Base-by-base conservation (phyloP, 2,329 filamentous ascomycete species). In the Microdochium trichocladiopsis region DNA sequence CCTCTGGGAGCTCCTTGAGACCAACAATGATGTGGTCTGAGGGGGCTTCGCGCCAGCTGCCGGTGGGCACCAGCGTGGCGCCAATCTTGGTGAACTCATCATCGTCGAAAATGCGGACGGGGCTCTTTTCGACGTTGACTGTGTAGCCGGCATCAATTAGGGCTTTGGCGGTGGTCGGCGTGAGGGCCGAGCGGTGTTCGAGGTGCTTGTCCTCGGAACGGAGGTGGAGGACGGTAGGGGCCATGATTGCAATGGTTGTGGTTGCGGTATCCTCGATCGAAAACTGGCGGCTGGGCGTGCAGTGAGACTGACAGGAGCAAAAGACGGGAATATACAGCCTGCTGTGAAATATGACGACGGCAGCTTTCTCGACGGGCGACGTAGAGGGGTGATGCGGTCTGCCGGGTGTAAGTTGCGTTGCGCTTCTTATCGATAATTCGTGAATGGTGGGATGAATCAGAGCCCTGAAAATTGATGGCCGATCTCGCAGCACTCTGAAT, bases 1-100 rank as follows among this genome's bases (percentile, higher is more conserved):
- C 84, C 60, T 87, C 85, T 23, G 84, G 84, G 11, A 92, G 77
- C 72, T 91, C 88, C 78, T 92, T 92, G 54, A 92, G 76, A 41
- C 88, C 88, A 53, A 91, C 70, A 55, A 92, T 84, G 61, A 90
- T 82, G 64, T 87, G 77, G 56, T 88, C 83, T 58, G 74, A 71
- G 37, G 86, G 83, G 1, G 82, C 86, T 53, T 86, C 74, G 51
- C 76, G 74, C 87, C 87, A 92, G 49, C 77, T 80, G 43, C 85
- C 82, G 57, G 82, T 78, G 14, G 80, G 76, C 14, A 90, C 82
- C 22, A 91, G 74, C 14, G 73, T 79, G 47, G 84, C 84, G 49
- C 87, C 87, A 28, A 78, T 76, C 53, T 77, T 72, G 67, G 79
- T 75, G 60, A 83, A 87, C 63, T 87, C 83, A 43, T 64, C 68